These are phyloP conservation scores for Claviceps sp. DNA, from an alignment of 2,329 filamentous ascomycete genomes.

Conservation along the genomic window DNA sequence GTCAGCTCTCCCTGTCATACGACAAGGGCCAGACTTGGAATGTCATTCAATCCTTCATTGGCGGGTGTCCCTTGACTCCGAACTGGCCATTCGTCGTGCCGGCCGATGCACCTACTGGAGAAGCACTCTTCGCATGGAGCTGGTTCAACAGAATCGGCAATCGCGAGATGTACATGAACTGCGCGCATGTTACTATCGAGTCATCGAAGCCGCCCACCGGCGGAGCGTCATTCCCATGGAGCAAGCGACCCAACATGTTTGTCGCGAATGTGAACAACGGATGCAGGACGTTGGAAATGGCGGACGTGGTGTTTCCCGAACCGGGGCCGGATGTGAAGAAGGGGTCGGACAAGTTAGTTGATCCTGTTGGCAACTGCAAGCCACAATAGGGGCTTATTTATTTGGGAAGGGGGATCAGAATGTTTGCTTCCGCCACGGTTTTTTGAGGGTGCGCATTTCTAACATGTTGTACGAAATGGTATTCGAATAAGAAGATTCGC, in stretches of 20 bases:
- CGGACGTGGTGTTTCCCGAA: constrained; percentile 50
- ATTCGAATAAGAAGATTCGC: too few species aligned
- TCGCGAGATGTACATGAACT: constrained; percentile 81
- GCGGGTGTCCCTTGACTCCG: constrained; percentile 33
- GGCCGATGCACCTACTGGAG: constrained; percentile 41
- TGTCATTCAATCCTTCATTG: constrained; percentile 45
- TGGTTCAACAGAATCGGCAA: constrained; percentile 69
- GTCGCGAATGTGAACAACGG: constrained; percentile 52
- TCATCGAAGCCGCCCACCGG: constrained; percentile 1
- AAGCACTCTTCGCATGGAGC: constrained; percentile 61
- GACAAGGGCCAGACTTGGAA: constrained; percentile 57
- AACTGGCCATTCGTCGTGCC: constrained; percentile 56
- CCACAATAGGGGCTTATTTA: background rate
- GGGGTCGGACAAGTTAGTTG: constrained; percentile 20
- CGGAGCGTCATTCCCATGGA: constrained; percentile 27
- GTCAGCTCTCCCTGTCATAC: constrained; percentile 63
- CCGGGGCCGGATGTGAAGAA: constrained; percentile 43
- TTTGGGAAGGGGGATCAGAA: background rate
- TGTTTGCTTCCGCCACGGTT: too few species aligned
- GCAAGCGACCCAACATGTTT: constrained; percentile 52
- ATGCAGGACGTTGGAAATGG: constrained; percentile 43
- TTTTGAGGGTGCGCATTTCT: too few species aligned
- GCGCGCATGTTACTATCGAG: constrained; percentile 43
- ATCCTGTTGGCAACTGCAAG: constrained; percentile 18
- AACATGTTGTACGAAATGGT: too few species aligned